phyloP scores from a whole-genome alignment of 2,329 filamentous ascomycete species.

The Fusarium keratoplasticum region DNA sequence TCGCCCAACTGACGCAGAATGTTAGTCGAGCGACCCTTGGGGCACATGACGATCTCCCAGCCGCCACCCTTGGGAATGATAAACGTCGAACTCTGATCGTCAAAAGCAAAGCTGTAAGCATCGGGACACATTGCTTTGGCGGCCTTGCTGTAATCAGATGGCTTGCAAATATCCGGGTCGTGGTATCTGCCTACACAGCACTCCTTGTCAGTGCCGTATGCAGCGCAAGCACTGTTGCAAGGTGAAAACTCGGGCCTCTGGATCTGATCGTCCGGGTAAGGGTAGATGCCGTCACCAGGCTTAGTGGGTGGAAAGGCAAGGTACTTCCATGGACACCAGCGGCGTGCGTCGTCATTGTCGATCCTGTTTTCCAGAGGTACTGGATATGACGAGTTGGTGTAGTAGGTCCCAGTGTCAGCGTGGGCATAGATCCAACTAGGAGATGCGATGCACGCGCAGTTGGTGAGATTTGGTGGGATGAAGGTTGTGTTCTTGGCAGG shows the following conservation, averaged over 20 bases:
- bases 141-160: conserved; percentile 74
- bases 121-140: conserved; percentile 85
- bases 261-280: conserved; percentile 82
- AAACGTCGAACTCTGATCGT: conserved; percentile 69
- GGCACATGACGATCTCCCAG: conserved; percentile 84
- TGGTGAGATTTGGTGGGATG: conserved; percentile 81
- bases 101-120: conserved; percentile 82
- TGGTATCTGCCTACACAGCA: conserved; percentile 81
- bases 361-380: conserved; percentile 74
- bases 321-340: conserved; percentile 86
- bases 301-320: conserved; percentile 75
- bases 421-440: conserved; percentile 68
- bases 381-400: conserved; percentile 74
- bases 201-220: conserved; percentile 73
- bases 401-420: conserved; percentile 65
- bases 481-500: conserved; percentile 71
- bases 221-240: conserved; percentile 81
- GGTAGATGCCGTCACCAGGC: conserved; percentile 81
- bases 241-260: conserved; percentile 79
- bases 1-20: conserved; percentile 65
- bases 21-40: conserved; percentile 69
- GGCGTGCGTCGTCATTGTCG: conserved; percentile 66
- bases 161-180: conserved; percentile 71
- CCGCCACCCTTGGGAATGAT: conserved; percentile 76
- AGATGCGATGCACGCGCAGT: conserved; percentile 81